Conservation (phyloP, 2,329 filamentous ascomycete species). For the Sarocladium brachiariae region DNA sequence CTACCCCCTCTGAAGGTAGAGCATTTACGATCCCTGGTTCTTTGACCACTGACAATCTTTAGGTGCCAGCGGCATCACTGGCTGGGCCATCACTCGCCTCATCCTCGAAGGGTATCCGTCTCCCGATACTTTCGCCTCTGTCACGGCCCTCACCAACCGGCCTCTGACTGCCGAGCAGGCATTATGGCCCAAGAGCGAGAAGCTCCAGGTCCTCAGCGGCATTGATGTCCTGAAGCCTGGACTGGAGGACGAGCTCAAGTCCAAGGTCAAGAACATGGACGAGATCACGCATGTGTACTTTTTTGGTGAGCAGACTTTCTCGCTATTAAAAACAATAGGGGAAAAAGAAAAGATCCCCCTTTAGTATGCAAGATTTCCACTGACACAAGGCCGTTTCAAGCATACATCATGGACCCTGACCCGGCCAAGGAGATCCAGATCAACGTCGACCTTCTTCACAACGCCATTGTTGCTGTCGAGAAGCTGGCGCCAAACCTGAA, state of each 20-base stretch:
- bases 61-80: slow-evolving; percentile 41
- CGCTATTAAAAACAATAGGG: too few relatives aligned
- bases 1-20: too few relatives aligned
- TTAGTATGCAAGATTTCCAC: too few relatives aligned
- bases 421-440: slow-evolving; percentile 23
- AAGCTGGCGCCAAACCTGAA: slow-evolving; percentile 27
- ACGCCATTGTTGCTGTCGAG: slow-evolving; percentile 31
- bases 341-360: too few relatives aligned
- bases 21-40: neutral
- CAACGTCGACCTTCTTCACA: slow-evolving; percentile 31
- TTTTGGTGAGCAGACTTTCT: slow-evolving; percentile 27
- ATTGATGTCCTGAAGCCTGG: slow-evolving; percentile 27
- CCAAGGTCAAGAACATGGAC: slow-evolving; percentile 26
- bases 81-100: slow-evolving; percentile 42
- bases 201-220: slow-evolving; percentile 27
- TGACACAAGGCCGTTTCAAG: slow-evolving; percentile 10
- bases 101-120: slow-evolving; percentile 38
- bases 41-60: slow-evolving; percentile 14
- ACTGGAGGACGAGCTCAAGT: slow-evolving; percentile 25
- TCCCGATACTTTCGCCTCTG: slow-evolving; percentile 33
- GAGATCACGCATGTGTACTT: slow-evolving; percentile 37
- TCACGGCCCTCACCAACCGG: slow-evolving; percentile 41
- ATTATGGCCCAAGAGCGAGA: slow-evolving; percentile 22
- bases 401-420: slow-evolving; percentile 29
- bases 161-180: slow-evolving; percentile 23